These are phyloP conservation scores for Tolypocladium endophyticum DNA, from an alignment of 2,329 filamentous ascomycete species.

Conservation along the genomic window DNA sequence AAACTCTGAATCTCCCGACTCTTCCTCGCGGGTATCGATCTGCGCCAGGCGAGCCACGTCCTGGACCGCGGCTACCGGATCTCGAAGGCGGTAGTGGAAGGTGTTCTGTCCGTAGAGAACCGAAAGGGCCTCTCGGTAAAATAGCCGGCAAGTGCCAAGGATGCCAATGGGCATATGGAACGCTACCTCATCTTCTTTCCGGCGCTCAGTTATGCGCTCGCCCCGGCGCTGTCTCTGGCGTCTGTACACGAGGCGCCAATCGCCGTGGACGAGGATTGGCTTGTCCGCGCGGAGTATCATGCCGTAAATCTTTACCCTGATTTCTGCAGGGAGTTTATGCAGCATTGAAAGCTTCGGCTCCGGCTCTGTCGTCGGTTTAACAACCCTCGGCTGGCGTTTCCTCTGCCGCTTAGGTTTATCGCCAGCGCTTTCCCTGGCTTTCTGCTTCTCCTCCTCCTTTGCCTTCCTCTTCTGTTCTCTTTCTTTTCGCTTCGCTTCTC, in stretches of 20 bases:
- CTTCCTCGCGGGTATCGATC: slow-evolving; percentile 8
- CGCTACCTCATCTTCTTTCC: slow-evolving; percentile 3
- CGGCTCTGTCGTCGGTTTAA: neutral
- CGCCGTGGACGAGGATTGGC: slow-evolving; percentile 21
- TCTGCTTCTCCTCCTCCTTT: neutral
- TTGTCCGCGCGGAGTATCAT: slow-evolving; percentile 18
- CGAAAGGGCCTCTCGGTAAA: slow-evolving; percentile 25
- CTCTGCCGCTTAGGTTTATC: neutral
- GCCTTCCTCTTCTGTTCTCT: neutral
- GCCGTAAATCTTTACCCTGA: slow-evolving; percentile 20
- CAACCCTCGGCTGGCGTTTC: too few relatives aligned
- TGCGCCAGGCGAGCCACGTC: slow-evolving; percentile 7
- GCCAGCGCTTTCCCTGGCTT: neutral
- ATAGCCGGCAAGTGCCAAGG: slow-evolving; percentile 20
- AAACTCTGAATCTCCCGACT: slow-evolving; percentile 1
- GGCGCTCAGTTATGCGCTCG: neutral
- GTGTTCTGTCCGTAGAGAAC: slow-evolving; percentile 37
- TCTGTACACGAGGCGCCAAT: slow-evolving; percentile 22
- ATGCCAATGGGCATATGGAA: slow-evolving; percentile 23
- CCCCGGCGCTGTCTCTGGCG: slow-evolving; percentile 1
- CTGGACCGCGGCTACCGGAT: slow-evolving; percentile 13
- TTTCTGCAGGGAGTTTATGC: slow-evolving; percentile 15
- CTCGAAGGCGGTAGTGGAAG: slow-evolving; percentile 36
- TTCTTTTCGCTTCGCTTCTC: neutral
- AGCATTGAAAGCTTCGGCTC: neutral